Evolutionary conservation across 139 green algal genomes (phyloP).

Genomic region (Diplosphaera chodatii): DNA sequence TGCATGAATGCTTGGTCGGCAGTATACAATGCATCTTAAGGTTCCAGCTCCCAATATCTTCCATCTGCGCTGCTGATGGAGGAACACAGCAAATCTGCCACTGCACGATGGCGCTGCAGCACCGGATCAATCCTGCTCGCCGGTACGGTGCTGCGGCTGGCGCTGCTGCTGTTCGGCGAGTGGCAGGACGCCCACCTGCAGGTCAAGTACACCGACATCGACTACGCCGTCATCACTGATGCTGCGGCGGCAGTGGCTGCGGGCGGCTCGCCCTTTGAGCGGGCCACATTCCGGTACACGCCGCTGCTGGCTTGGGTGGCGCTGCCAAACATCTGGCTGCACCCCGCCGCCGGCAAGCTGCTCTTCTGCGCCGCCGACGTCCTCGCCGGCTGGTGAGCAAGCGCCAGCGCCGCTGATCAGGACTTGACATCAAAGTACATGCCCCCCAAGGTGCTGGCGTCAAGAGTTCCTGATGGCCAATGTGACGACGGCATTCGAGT

Average conservation of each 20-base stretch:
- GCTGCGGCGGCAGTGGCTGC: slow-evolving; percentile 32
- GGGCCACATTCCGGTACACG: slow-evolving; percentile 78
- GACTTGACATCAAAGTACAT: too few species aligned
- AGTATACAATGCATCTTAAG: too few species aligned
- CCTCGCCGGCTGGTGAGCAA: too few species aligned
- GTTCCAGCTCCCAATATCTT: too few species aligned
- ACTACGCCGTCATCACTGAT: slow-evolving; percentile 75
- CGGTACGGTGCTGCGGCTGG: slow-evolving; percentile 32
- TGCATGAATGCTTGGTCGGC: too few species aligned
- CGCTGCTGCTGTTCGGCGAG: slow-evolving; percentile 45
- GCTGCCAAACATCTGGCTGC: slow-evolving; percentile 72
- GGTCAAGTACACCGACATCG: slow-evolving; percentile 90
- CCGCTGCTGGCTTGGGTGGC: slow-evolving; percentile 80
- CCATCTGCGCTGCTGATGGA: too few species aligned
- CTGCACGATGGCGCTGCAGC: too few species aligned
- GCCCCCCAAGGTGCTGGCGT: too few species aligned
- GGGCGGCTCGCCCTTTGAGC: slow-evolving; percentile 32
- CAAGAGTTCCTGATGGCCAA: too few species aligned
- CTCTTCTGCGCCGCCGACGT: slow-evolving; percentile 74
- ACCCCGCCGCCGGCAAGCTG: slow-evolving; percentile 76
- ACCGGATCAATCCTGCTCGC: background rate
- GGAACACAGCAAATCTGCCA: too few species aligned
- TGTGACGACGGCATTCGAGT: too few species aligned
- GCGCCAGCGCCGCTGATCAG: too few species aligned
- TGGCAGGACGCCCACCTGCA: slow-evolving; percentile 56